Conservation (phyloP, 2,329 filamentous ascomycete genomes). For the Monosporascus ibericus region DNA sequence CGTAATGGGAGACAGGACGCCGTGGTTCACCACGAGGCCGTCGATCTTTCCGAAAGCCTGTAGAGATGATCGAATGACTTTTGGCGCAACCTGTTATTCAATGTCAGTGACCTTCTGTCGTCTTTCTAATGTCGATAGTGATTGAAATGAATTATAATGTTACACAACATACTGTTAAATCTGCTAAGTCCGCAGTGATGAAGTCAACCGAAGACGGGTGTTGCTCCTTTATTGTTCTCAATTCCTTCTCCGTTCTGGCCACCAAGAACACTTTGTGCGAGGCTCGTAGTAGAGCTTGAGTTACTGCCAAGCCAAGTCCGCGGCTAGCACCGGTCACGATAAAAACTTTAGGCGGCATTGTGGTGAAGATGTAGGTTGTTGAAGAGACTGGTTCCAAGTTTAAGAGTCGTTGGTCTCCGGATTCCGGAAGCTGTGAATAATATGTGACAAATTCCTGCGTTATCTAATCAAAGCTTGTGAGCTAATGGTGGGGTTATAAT, state of each 20-base stretch:
- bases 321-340: constrained; percentile 63
- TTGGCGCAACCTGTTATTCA: constrained; percentile 43
- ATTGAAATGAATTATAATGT: neutral
- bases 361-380: neutral
- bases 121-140: neutral
- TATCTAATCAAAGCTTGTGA: constrained; percentile 9
- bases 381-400: no score
- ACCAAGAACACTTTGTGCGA: constrained; percentile 55
- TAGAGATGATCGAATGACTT: constrained; percentile 60
- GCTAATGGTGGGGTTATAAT: constrained; percentile 6
- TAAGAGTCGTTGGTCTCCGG: no score
- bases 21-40: constrained; percentile 83
- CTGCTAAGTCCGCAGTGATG: constrained; percentile 48
- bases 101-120: constrained; percentile 3
- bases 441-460: neutral
- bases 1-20: constrained; percentile 68
- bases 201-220: constrained; percentile 49
- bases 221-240: constrained; percentile 45
- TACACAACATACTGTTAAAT: constrained; percentile 37
- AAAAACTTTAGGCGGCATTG: constrained; percentile 56
- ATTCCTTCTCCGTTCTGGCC: constrained; percentile 44
- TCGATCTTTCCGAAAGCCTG: constrained; percentile 68
- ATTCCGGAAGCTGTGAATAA: no score
- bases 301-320: constrained; percentile 54
- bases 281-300: constrained; percentile 43